Evolutionary conservation across 2,329 filamentous ascomycete genomes (phyloP).

Genomic region (Tolypocladium capitatum): DNA sequence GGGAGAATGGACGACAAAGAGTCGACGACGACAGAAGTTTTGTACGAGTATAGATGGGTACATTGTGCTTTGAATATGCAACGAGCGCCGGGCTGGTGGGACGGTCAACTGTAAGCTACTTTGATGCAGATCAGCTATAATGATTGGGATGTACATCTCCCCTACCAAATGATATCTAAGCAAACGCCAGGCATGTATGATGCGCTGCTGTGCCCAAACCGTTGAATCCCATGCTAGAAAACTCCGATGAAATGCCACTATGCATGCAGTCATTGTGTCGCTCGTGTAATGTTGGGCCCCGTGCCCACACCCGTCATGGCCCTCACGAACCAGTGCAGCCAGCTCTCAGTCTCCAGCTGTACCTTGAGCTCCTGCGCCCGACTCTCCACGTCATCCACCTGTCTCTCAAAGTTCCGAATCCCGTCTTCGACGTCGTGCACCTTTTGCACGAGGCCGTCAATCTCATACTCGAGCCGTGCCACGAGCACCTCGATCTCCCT

Average conservation of each 20-base stretch:
- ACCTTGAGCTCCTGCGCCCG: constrained; percentile 48
- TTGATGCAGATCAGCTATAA: not conserved
- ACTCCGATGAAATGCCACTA: not conserved
- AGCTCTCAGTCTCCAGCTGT: constrained; percentile 51
- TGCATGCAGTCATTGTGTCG: constrained; percentile 7
- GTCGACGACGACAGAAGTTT: not conserved
- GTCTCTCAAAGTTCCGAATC: constrained; percentile 63
- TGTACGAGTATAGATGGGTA: constrained; percentile 11
- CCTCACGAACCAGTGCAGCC: constrained; percentile 51
- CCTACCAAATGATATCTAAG: not conserved
- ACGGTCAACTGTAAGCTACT: not conserved
- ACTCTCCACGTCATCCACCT: constrained; percentile 58
- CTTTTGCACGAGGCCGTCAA: constrained; percentile 63
- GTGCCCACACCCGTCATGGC: constrained; percentile 47
- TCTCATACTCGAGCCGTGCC: constrained; percentile 85
- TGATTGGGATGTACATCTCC: not conserved
- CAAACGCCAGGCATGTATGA: not conserved
- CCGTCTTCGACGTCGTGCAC: constrained; percentile 81
- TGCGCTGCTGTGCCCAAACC: not conserved
- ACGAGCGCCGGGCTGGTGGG: not conserved
- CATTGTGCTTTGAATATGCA: not conserved
- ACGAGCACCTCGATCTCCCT: constrained; percentile 70
- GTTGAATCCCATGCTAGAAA: not conserved
- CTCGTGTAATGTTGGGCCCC: constrained; percentile 38
- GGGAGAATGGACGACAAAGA: not conserved